phyloP scores from a whole-genome alignment of 2,329 filamentous ascomycete species.

The Paraphoma chrysanthemicola region DNA sequence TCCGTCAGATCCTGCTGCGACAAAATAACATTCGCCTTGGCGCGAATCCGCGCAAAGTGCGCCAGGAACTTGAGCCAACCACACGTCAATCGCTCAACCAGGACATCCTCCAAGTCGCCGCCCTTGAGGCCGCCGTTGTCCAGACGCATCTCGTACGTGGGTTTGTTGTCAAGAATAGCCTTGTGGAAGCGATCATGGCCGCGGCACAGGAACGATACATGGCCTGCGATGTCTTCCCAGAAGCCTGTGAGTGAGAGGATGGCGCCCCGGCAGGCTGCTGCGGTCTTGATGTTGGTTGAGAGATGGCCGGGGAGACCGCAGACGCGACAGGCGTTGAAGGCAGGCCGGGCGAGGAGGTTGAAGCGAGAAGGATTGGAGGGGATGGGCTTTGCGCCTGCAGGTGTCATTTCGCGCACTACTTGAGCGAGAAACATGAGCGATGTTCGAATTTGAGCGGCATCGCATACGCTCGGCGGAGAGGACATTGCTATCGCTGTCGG shows the following conservation, averaged over 20 bases:
- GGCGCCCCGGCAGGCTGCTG: constrained; percentile 16
- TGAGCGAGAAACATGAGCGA: constrained; percentile 16
- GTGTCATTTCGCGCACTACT: constrained; percentile 25
- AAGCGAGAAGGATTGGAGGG: constrained; percentile 15
- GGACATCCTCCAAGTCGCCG: constrained; percentile 16
- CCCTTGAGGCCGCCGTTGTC: constrained; percentile 11
- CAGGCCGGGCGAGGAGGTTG: constrained; percentile 28
- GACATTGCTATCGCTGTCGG: constrained; percentile 7
- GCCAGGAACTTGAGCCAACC: constrained; percentile 27
- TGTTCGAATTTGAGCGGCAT: constrained; percentile 3
- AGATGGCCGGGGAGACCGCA: constrained; percentile 28
- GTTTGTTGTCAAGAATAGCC: constrained; percentile 10
- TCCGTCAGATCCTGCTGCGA: constrained; percentile 4
- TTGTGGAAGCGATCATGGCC: constrained; percentile 20
- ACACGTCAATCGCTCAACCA: constrained; percentile 22
- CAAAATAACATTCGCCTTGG: constrained; percentile 19
- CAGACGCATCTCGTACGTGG: constrained; percentile 27
- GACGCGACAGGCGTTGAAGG: constrained; percentile 17
- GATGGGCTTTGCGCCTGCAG: constrained; percentile 15
- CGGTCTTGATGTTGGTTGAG: constrained; percentile 11
- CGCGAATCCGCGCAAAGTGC: constrained; percentile 15
- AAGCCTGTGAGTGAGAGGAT: constrained; percentile 21
- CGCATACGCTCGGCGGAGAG: background rate
- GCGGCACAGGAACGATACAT: constrained; percentile 17
- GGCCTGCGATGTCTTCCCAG: constrained; percentile 21